These are phyloP conservation scores for Trichoderma sp. DNA, from an alignment of 2,329 filamentous ascomycete genomes.

Conservation along the genomic window DNA sequence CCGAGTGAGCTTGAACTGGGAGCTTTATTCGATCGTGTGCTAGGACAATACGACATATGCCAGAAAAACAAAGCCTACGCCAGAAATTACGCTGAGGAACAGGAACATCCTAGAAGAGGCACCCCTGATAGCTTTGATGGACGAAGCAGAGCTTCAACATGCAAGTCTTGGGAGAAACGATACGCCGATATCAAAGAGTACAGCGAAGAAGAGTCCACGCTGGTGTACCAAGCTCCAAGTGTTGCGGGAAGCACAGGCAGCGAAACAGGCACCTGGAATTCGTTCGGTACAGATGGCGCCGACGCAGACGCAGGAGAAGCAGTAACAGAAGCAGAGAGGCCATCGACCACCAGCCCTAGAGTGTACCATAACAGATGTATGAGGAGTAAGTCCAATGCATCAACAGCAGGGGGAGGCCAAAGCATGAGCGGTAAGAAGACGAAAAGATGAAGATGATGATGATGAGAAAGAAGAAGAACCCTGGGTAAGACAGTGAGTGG, in stretches of 20 bases:
- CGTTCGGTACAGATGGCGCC: background rate
- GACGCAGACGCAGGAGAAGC: background rate
- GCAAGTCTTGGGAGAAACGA: background rate
- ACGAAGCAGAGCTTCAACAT: background rate
- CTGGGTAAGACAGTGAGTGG: background rate
- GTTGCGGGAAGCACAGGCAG: background rate
- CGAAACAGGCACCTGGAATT: background rate
- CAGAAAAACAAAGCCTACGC: background rate
- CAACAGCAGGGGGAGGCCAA: background rate
- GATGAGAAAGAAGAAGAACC: background rate
- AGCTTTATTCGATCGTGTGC: constrained; percentile 3
- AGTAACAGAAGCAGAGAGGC: background rate
- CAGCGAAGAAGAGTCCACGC: background rate
- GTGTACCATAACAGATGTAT: background rate
- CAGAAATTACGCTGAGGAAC: too few relatives aligned
- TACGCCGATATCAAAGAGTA: background rate
- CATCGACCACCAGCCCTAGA: background rate
- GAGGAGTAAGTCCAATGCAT: background rate
- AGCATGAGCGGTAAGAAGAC: background rate
- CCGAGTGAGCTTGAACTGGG: constrained; percentile 12
- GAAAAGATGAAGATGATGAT: background rate
- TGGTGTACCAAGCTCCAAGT: background rate
- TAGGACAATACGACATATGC: background rate
- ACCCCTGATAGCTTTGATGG: background rate
- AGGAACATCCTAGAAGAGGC: too few relatives aligned